Conservation (phyloP, 2,329 filamentous ascomycete genomes). For the Dothistroma septosporum region DNA sequence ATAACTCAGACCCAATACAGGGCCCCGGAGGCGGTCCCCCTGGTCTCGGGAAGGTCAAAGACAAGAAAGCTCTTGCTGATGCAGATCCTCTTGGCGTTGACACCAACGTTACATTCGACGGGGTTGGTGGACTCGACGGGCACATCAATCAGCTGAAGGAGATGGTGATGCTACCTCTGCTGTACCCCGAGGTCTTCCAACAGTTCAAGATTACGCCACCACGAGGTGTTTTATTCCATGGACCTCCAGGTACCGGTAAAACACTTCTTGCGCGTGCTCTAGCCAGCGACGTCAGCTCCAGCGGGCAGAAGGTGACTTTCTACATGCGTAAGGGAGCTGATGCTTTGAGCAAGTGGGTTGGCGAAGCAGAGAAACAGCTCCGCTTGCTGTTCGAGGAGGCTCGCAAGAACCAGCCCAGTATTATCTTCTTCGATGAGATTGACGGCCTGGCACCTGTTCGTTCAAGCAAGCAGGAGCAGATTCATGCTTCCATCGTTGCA, state of each 20-base stretch:
- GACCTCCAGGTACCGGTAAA: constrained; percentile 95
- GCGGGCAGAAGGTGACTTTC: constrained; percentile 92
- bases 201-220: constrained; percentile 91
- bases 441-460: constrained; percentile 92
- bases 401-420: constrained; percentile 90
- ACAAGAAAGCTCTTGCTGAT: constrained; percentile 85
- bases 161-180: constrained; percentile 90
- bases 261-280: constrained; percentile 91
- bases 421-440: constrained; percentile 99
- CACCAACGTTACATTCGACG: constrained; percentile 85
- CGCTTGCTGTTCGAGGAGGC: constrained; percentile 93
- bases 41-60: constrained; percentile 84
- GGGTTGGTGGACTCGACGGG: constrained; percentile 84
- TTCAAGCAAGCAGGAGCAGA: constrained; percentile 98
- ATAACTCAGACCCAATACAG: constrained; percentile 55
- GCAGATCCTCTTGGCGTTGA: constrained; percentile 93
- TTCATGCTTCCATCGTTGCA: constrained; percentile 94
- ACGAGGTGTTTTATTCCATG: constrained; percentile 91
- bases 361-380: constrained; percentile 93
- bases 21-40: constrained; percentile 61
- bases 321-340: constrained; percentile 99
- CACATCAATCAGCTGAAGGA: constrained; percentile 98
- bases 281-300: constrained; percentile 82
- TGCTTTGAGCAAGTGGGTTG: constrained; percentile 97
- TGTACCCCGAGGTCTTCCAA: constrained; percentile 92